These are phyloP conservation scores for Tricholoma matsutake DNA, from an alignment of 768 basidiomycete species.

Conservation along the genomic window DNA sequence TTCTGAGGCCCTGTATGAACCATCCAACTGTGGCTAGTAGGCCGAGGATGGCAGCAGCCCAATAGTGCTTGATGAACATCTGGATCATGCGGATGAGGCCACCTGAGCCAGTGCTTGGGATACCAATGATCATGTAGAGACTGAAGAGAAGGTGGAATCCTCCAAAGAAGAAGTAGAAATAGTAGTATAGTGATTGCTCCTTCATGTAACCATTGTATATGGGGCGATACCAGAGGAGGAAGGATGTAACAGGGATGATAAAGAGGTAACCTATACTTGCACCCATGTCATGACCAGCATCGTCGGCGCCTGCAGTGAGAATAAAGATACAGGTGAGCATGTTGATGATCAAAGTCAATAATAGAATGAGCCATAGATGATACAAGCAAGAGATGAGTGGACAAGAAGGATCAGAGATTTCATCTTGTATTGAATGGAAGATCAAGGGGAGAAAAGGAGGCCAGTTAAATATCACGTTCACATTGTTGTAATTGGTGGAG, in stretches of 20 bases:
- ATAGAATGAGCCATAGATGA: slow-evolving; percentile 90
- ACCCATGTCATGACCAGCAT: slow-evolving; percentile 78
- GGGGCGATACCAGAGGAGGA: slow-evolving; percentile 95
- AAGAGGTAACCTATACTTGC: slow-evolving; percentile 81
- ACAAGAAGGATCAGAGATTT: slow-evolving; percentile 81
- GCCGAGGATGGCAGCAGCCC: slow-evolving; percentile 81
- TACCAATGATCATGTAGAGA: slow-evolving; percentile 93
- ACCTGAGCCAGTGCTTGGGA: slow-evolving; percentile 91
- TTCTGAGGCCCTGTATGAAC: slow-evolving; percentile 82
- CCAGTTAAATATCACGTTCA: slow-evolving; percentile 89
- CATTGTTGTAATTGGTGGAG: slow-evolving; percentile 60
- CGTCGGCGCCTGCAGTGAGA: slow-evolving; percentile 69
- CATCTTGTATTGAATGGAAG: slow-evolving; percentile 88
- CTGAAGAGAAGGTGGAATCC: slow-evolving; percentile 95
- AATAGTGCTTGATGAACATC: slow-evolving; percentile 66
- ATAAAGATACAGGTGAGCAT: slow-evolving; percentile 88
- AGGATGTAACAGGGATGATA: slow-evolving; percentile 74
- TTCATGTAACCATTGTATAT: slow-evolving; percentile 99
- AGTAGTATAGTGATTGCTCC: slow-evolving; percentile 94
- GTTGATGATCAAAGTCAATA: slow-evolving; percentile 81
- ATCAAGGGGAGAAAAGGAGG: slow-evolving; percentile 92
- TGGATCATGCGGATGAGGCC: slow-evolving; percentile 92
- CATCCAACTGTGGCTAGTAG: slow-evolving; percentile 83
- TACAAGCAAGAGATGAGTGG: slow-evolving; percentile 83
- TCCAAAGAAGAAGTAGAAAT: slow-evolving; percentile 95